Evolutionary conservation across 257 asterid species (phyloP).

Genomic region (Solanum megistacrolobum): DNA sequence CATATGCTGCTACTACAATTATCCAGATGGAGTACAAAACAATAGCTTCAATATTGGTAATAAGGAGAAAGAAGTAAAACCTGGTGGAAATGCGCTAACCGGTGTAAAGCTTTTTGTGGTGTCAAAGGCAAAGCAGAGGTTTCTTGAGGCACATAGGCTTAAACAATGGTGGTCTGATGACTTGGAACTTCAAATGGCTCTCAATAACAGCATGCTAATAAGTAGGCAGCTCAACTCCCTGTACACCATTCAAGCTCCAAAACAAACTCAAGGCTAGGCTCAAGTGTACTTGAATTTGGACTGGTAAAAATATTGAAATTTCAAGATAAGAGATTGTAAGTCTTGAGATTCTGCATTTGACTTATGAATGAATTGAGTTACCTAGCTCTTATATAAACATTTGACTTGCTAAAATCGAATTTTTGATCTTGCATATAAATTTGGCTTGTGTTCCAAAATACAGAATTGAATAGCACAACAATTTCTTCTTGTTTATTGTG

Average conservation of each 20-base stretch:
- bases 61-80: slow-evolving; percentile 39
- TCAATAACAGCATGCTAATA: slow-evolving; percentile 47
- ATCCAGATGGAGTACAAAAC: slow-evolving; percentile 22
- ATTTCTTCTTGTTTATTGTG: not conserved
- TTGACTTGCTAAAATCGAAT: not conserved
- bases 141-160: slow-evolving; percentile 62
- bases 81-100: not conserved
- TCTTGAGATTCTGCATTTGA: not conserved
- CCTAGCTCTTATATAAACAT: not conserved
- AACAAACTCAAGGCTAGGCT: not conserved
- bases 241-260: slow-evolving; percentile 31
- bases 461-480: not conserved
- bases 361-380: not conserved
- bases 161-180: slow-evolving; percentile 86
- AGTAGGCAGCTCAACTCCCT: slow-evolving; percentile 54
- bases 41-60: not conserved
- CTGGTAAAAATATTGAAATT: not conserved
- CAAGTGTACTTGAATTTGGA: not conserved
- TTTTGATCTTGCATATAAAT: not conserved
- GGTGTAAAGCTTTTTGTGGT: slow-evolving; percentile 48
- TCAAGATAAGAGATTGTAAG: not conserved
- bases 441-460: not conserved
- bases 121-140: slow-evolving; percentile 68
- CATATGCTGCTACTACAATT: slow-evolving; percentile 54
- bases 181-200: slow-evolving; percentile 51